phyloP scores from a whole-genome alignment of 345 rosid genomes.

The Hirschfeldia incana region DNA sequence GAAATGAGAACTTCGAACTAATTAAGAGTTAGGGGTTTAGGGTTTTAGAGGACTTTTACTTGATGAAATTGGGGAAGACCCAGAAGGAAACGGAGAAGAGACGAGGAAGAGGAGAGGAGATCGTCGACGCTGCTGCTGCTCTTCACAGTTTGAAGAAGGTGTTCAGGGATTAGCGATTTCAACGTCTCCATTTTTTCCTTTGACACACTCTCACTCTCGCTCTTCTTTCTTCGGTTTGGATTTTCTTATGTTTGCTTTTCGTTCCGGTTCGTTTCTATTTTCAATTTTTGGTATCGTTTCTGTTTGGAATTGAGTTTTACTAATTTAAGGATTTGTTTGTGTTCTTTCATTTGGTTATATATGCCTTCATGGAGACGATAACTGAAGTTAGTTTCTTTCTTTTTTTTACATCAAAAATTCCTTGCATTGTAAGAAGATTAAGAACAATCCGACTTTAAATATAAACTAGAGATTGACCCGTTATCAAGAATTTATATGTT shows the following conservation, averaged over 20 bases:
- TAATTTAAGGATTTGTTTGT: too few species aligned
- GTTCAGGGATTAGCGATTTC: constrained; percentile 51
- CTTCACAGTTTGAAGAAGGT: constrained; percentile 45
- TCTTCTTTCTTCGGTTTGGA: background rate
- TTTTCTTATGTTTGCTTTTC: background rate
- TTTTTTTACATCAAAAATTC: too few species aligned
- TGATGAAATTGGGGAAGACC: constrained; percentile 57
- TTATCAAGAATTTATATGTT: too few species aligned
- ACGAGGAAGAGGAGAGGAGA: constrained; percentile 52
- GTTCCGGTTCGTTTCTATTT: background rate
- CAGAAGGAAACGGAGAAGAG: constrained; percentile 53
- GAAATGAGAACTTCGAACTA: background rate
- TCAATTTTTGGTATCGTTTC: background rate
- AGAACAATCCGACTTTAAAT: too few species aligned
- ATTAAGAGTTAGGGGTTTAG: background rate
- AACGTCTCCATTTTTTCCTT: constrained; percentile 43
- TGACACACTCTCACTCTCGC: background rate
- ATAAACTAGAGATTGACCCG: too few species aligned
- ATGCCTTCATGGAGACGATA: too few species aligned
- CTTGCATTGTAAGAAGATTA: too few species aligned
- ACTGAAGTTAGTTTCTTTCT: too few species aligned
- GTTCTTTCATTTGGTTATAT: too few species aligned
- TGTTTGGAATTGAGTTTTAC: background rate
- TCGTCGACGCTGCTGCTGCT: constrained; percentile 44
- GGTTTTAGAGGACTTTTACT: constrained; percentile 26